phyloP scores from a whole-genome alignment of 2,329 filamentous ascomycete species.

The Ophiostoma sp. region DNA sequence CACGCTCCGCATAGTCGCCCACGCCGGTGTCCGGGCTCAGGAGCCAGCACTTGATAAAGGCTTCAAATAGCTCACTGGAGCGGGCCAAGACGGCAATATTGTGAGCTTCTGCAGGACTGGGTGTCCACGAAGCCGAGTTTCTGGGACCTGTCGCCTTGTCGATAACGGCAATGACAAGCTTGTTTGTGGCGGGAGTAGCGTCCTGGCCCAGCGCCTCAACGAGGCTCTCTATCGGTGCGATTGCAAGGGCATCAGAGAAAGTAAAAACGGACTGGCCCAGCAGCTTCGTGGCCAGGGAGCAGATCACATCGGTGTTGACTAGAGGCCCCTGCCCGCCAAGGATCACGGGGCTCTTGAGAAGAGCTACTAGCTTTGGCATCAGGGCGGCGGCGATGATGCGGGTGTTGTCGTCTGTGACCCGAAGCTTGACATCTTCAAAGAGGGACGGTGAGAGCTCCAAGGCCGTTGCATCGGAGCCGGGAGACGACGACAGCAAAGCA shows the following conservation, averaged over 20 bases:
- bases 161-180: slow-evolving; percentile 52
- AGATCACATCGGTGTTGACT: slow-evolving; percentile 36
- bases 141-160: slow-evolving; percentile 48
- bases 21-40: slow-evolving; percentile 49
- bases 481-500: slow-evolving; percentile 38
- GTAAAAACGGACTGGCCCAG: slow-evolving; percentile 42
- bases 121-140: slow-evolving; percentile 46
- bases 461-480: slow-evolving; percentile 19
- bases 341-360: slow-evolving; percentile 43
- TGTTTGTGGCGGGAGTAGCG: slow-evolving; percentile 52
- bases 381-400: slow-evolving; percentile 47
- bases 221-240: slow-evolving; percentile 48
- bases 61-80: slow-evolving; percentile 37
- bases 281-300: slow-evolving; percentile 51
- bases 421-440: slow-evolving; percentile 55
- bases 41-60: slow-evolving; percentile 50
- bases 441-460: slow-evolving; percentile 42
- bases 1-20: slow-evolving; percentile 47
- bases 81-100: neutral
- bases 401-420: slow-evolving; percentile 54
- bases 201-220: slow-evolving; percentile 48
- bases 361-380: slow-evolving; percentile 48
- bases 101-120: neutral
- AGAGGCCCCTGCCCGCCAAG: slow-evolving; percentile 27
- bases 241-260: slow-evolving; percentile 46